Evolutionary conservation across 1,284 basidiomycete species (phyloP).

Genomic region (Heterobasidion irregulare): DNA sequence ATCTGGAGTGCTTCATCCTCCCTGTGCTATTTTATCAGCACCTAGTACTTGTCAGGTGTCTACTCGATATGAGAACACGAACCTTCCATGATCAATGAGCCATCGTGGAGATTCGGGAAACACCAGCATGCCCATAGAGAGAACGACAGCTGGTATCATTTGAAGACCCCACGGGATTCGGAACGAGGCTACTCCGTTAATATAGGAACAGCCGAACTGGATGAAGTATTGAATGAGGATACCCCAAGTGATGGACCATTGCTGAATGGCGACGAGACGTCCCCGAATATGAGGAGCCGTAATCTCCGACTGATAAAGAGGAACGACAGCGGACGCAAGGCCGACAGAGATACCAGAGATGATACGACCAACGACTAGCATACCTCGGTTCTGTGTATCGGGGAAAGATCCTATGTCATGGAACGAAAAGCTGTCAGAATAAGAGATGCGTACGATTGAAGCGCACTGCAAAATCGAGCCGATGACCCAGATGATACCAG

Average conservation of each 20-base stretch:
- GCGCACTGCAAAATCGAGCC: slow-evolving; percentile 65
- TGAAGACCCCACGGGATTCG: slow-evolving; percentile 77
- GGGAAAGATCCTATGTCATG: neutral
- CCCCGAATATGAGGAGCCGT: slow-evolving; percentile 64
- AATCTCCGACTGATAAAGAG: slow-evolving; percentile 70
- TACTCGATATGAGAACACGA: slow-evolving; percentile 5
- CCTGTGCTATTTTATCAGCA: neutral
- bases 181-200: slow-evolving; percentile 62
- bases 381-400: slow-evolving; percentile 13
- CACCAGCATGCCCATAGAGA: slow-evolving; percentile 58
- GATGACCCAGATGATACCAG: slow-evolving; percentile 64
- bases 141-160: slow-evolving; percentile 65
- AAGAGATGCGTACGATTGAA: slow-evolving; percentile 22
- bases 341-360: slow-evolving; percentile 55
- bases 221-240: slow-evolving; percentile 70
- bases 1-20: slow-evolving; percentile 29
- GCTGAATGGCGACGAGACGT: slow-evolving; percentile 68
- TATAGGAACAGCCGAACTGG: slow-evolving; percentile 68
- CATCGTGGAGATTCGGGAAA: slow-evolving; percentile 66
- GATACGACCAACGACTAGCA: slow-evolving; percentile 63
- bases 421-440: slow-evolving; percentile 24
- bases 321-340: slow-evolving; percentile 50
- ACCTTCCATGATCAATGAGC: slow-evolving; percentile 56
- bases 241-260: slow-evolving; percentile 75
- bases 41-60: neutral